phyloP scores from a whole-genome alignment of 225 moss, liverwort and hornwort genomes.

The Neckera pumila region DNA sequence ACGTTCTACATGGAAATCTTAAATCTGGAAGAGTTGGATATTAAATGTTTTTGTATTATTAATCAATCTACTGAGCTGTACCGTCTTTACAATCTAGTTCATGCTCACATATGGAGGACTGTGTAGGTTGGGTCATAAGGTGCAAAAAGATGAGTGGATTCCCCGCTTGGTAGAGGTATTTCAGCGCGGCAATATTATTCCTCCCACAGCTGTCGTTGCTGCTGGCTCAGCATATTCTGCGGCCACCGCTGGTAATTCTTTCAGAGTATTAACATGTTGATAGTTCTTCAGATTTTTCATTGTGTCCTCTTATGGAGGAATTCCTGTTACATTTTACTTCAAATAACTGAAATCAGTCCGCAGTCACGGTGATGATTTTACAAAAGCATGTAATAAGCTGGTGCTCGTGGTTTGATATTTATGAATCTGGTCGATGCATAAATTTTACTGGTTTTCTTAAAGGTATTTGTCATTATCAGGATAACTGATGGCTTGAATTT shows the following conservation, averaged over 20 bases:
- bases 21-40: neutral
- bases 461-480: neutral
- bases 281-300: neutral
- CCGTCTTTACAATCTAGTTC: neutral
- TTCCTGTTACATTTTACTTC: neutral
- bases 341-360: neutral
- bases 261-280: neutral
- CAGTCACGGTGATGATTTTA: neutral
- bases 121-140: constrained; percentile 91
- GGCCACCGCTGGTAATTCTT: constrained; percentile 61
- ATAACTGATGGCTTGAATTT: neutral
- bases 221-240: constrained; percentile 93
- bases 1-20: neutral
- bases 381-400: neutral
- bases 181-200: constrained; percentile 71
- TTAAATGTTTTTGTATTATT: neutral
- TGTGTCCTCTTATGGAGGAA: neutral
- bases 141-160: constrained; percentile 92
- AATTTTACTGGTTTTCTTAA: neutral
- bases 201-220: constrained; percentile 63
- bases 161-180: constrained; percentile 76
- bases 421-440: neutral
- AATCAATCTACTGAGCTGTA: neutral
- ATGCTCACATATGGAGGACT: neutral
- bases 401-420: neutral